Evolutionary conservation across 768 basidiomycete genomes (phyloP).

Genomic region (Pulveroboletus sp.): DNA sequence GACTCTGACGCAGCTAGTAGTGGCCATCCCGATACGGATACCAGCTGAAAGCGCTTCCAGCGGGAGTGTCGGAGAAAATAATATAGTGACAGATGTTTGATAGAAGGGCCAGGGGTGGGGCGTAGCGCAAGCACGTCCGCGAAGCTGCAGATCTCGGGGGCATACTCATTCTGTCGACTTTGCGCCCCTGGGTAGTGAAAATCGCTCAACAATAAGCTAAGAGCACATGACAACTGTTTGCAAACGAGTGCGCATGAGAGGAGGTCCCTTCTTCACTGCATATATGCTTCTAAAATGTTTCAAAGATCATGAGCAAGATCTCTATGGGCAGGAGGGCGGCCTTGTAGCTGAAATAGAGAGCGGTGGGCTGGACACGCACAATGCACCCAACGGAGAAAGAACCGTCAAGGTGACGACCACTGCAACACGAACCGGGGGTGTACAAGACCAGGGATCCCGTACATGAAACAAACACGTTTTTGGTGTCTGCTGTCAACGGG

Average conservation of each 20-base stretch:
- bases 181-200: not conserved
- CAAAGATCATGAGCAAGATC: not conserved
- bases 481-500: not conserved
- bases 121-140: not conserved
- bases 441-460: not conserved
- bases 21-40: not conserved
- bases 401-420: not conserved
- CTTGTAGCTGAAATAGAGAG: not conserved
- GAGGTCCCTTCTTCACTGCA: constrained; percentile 1
- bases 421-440: not conserved
- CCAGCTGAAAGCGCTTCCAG: not conserved
- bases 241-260: constrained; percentile 1
- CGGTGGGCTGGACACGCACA: not conserved
- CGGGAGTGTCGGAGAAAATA: not conserved
- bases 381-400: not conserved
- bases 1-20: not conserved
- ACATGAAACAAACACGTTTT: not conserved
- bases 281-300: not conserved
- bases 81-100: not conserved
- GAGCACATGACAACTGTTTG: not conserved
- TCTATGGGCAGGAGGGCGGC: not conserved
- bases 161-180: not conserved
- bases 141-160: not conserved
- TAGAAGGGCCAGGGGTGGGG: not conserved
- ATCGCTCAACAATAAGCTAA: constrained; percentile 1